Percentiles rank a stretch among this genome's conserved stretches.
phyloP scores from a whole-genome alignment of 2,329 filamentous ascomycete genomes.

The Aureobasidium sp. region DNA sequence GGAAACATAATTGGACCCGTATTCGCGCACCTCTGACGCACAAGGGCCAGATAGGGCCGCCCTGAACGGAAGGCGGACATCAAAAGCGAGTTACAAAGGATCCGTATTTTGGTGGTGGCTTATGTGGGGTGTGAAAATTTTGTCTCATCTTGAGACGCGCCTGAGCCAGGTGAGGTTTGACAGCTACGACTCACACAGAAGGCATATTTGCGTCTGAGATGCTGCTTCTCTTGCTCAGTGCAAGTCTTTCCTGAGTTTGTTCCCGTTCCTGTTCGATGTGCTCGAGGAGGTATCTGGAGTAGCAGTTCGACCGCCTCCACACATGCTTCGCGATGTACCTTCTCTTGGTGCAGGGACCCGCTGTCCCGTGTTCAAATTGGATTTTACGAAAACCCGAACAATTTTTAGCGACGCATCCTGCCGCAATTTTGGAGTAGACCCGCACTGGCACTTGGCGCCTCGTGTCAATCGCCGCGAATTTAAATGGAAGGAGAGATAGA shows the following conservation, averaged over 20 bases:
- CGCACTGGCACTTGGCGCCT: constrained; percentile 8
- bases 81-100: neutral
- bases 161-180: neutral
- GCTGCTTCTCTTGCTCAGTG: neutral
- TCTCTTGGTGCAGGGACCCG: constrained; percentile 3
- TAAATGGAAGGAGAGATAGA: neutral
- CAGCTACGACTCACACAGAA: neutral
- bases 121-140: neutral
- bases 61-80: constrained; percentile 1
- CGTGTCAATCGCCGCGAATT: constrained; percentile 9
- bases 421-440: constrained; percentile 9
- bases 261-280: neutral
- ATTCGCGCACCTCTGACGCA: constrained; percentile 10
- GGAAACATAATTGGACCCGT: constrained; percentile 12
- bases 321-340: neutral
- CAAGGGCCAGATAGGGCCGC: neutral
- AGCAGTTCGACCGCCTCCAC: neutral
- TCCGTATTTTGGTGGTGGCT: neutral
- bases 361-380: neutral
- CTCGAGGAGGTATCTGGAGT: neutral
- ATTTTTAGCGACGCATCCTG: constrained; percentile 8
- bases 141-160: constrained; percentile 9
- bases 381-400: constrained; percentile 1
- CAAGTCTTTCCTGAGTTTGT: neutral
- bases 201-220: neutral